These are phyloP conservation scores for Citrus glauca DNA, from an alignment of 345 rosid species.

Conservation along the genomic window DNA sequence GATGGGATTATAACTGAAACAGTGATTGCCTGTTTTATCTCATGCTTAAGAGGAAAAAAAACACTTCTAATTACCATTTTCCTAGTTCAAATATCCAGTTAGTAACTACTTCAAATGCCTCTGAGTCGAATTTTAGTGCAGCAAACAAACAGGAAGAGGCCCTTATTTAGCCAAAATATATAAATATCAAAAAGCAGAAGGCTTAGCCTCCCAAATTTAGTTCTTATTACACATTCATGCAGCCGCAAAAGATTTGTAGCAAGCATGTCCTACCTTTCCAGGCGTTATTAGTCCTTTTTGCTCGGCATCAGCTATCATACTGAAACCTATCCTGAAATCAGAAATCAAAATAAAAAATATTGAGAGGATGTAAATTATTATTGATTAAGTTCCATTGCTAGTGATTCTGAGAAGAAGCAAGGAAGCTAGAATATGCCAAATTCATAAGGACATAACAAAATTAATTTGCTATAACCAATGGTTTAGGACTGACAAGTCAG, in stretches of 20 bases:
- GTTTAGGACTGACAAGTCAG: not conserved
- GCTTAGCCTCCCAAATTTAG: not conserved
- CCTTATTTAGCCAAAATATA: not conserved
- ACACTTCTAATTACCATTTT: not conserved
- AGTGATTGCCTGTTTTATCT: not conserved
- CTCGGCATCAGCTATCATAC: constrained; percentile 95
- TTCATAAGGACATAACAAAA: not conserved
- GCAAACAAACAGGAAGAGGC: not conserved
- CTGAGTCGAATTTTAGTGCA: not conserved
- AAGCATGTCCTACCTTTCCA: constrained; percentile 62
- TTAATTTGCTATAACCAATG: not conserved
- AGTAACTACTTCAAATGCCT: not conserved
- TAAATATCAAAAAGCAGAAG: not conserved
- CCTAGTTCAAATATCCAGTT: not conserved
- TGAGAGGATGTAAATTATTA: not conserved
- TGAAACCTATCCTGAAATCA: constrained; percentile 68
- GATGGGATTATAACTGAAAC: not conserved
- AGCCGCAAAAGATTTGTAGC: not conserved
- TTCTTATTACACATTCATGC: not conserved
- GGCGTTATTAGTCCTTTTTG: constrained; percentile 67
- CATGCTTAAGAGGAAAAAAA: not conserved
- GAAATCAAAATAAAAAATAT: constrained; percentile 1
- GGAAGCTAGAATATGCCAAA: not conserved
- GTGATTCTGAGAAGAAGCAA: not conserved
- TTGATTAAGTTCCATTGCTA: not conserved